Percentiles rank a stretch among this genome's conserved stretches.
phyloP scores from a whole-genome alignment of 352 stramenopile species.

The Pythium myriotylum region DNA sequence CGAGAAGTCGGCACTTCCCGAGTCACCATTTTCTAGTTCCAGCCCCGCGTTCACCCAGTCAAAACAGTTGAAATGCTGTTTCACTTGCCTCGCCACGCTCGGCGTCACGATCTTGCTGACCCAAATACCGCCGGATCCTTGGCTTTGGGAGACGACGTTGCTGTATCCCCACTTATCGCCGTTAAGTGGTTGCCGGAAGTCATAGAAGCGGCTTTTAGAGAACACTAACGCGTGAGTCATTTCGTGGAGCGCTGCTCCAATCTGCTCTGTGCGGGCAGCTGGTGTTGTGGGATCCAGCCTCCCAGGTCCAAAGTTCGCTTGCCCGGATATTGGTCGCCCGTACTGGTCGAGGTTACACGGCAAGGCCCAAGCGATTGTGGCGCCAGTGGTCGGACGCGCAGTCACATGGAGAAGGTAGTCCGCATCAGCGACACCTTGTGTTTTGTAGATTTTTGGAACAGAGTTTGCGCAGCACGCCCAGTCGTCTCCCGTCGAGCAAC shows the following conservation, averaged over 20 bases:
- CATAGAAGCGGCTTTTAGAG: no score
- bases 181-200: no score
- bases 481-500: conserved; percentile 38
- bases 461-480: conserved; percentile 69
- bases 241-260: conserved; percentile 77
- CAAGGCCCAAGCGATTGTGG: conserved; percentile 77
- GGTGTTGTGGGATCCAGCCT: conserved; percentile 48
- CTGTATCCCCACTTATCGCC: no score
- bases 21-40: no score
- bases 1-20: no score
- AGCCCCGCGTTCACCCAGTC: no score
- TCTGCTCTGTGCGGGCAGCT: conserved; percentile 54
- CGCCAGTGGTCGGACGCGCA: conserved; percentile 62
- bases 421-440: conserved; percentile 55
- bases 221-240: conserved; percentile 86
- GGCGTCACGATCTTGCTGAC: no score
- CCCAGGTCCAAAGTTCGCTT: conserved; percentile 80
- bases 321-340: conserved; percentile 73
- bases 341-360: conserved; percentile 83
- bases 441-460: conserved; percentile 56
- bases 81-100: no score
- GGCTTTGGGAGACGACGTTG: no score
- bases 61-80: no score
- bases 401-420: conserved; percentile 85
- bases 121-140: no score